A percentile compares a stretch with the other conserved stretches of the same genome.
Conservation (phyloP, 371 early-diverging fungal genomes). For the Gilbertella persicaria region DNA sequence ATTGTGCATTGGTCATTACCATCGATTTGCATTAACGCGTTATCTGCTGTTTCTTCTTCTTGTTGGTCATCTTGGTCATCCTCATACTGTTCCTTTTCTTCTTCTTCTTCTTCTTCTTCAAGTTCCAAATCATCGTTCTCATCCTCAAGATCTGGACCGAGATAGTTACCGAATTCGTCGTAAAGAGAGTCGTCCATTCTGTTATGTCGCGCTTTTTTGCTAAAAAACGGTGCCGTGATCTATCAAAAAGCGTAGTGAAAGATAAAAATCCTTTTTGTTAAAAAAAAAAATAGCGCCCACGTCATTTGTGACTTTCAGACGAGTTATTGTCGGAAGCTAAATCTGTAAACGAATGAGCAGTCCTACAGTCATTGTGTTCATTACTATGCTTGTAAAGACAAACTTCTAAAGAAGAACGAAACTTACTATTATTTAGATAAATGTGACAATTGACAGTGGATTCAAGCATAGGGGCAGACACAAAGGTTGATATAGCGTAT, state of each 20-base stretch:
- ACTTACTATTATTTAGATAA: too few species aligned
- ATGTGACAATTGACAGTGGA: too few species aligned
- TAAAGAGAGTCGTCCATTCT: slow-evolving; percentile 83
- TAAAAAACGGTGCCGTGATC: slow-evolving; percentile 9
- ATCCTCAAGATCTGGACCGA: slow-evolving; percentile 91
- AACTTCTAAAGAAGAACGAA: too few species aligned
- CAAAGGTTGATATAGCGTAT: too few species aligned
- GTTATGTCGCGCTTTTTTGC: background rate
- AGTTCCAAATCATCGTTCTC: slow-evolving; percentile 49
- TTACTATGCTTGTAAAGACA: too few species aligned
- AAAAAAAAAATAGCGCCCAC: slow-evolving; percentile 1
- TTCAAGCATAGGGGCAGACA: too few species aligned
- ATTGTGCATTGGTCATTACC: slow-evolving; percentile 20
- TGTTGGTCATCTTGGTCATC: slow-evolving; percentile 37
- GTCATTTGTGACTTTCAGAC: slow-evolving; percentile 18
- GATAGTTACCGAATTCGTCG: slow-evolving; percentile 98
- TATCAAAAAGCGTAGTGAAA: slow-evolving; percentile 6
- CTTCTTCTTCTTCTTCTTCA: slow-evolving; percentile 34
- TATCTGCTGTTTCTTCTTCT: slow-evolving; percentile 22
- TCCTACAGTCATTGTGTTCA: too few species aligned
- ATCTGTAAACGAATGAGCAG: too few species aligned
- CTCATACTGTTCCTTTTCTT: slow-evolving; percentile 47
- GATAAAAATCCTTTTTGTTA: slow-evolving; percentile 4
- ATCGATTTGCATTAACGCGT: slow-evolving; percentile 45
- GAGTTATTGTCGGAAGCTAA: too few species aligned